Conservation (phyloP, 805 yeast species). For the Priceomyces medius region DNA sequence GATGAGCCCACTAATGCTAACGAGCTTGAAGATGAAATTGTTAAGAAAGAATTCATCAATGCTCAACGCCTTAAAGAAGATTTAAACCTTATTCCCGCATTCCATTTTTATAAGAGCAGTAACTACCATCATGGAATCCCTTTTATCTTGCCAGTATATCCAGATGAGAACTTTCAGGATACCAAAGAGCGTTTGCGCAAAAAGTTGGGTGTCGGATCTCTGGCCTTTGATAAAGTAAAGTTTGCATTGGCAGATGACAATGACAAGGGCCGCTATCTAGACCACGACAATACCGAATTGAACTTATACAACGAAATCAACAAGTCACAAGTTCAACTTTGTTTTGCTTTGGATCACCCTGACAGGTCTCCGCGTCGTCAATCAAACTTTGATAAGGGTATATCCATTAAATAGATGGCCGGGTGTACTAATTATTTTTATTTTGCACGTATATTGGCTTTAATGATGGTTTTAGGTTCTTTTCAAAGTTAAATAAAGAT, state of each 20-base stretch:
- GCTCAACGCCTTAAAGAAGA: constrained; percentile 25
- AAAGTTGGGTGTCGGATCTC: constrained; percentile 72
- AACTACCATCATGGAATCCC: constrained; percentile 78
- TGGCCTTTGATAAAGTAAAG: constrained; percentile 74
- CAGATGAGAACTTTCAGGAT: constrained; percentile 61
- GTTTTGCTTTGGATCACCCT: constrained; percentile 82
- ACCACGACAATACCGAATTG: constrained; percentile 50
- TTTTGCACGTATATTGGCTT: background rate
- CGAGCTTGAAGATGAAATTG: constrained; percentile 25
- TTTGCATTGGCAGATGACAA: constrained; percentile 53
- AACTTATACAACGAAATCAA: constrained; percentile 54
- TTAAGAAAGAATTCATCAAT: constrained; percentile 21
- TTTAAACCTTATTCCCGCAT: constrained; percentile 57
- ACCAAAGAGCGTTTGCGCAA: constrained; percentile 68
- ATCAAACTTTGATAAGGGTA: constrained; percentile 40
- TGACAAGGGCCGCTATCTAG: constrained; percentile 45
- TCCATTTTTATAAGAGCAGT: constrained; percentile 74
- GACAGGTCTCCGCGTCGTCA: constrained; percentile 61
- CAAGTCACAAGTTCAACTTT: constrained; percentile 41
- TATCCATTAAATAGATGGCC: constrained; percentile 32
- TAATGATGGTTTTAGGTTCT: background rate
- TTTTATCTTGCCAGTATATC: constrained; percentile 68
- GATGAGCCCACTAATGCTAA: constrained; percentile 19
- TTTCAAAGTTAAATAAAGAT: background rate
- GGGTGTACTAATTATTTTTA: background rate